Percentiles rank a stretch among this genome's conserved stretches.
These are phyloP conservation scores for Aspergillus sp. DNA, from an alignment of 2,329 filamentous ascomycete species.

Conservation along the genomic window DNA sequence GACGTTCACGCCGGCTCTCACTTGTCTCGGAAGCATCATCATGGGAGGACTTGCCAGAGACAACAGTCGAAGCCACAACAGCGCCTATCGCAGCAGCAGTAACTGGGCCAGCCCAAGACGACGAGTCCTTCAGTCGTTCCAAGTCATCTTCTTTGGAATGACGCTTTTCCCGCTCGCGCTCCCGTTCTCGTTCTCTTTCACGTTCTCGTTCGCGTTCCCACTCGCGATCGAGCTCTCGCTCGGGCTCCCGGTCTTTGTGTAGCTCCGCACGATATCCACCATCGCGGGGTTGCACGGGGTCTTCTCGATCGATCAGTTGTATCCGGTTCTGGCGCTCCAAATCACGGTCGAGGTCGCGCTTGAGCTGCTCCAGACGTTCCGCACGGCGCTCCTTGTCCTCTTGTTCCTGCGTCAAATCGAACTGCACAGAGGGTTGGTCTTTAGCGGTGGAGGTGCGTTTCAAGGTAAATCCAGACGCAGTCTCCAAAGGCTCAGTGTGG, in stretches of 20 bases:
- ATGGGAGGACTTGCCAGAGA: constrained; percentile 34
- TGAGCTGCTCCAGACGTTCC: constrained; percentile 30
- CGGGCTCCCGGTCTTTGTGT: constrained; percentile 22
- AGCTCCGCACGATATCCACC: constrained; percentile 24
- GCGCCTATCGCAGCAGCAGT: constrained; percentile 57
- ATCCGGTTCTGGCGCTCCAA: constrained; percentile 27
- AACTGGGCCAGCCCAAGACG: constrained; percentile 44
- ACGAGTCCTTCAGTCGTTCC: constrained; percentile 36
- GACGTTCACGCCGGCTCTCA: constrained; percentile 40
- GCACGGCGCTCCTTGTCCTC: constrained; percentile 51
- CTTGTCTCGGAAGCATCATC: constrained; percentile 37
- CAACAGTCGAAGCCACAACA: constrained; percentile 50
- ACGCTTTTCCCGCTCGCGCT: constrained; percentile 18
- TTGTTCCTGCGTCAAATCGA: constrained; percentile 62
- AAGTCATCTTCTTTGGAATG: constrained; percentile 2
- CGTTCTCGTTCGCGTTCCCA: constrained; percentile 7
- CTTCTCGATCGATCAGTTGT: constrained; percentile 35
- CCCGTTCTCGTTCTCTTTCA: constrained; percentile 6
- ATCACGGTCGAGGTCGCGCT: constrained; percentile 27
- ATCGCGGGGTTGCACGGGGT: constrained; percentile 27
- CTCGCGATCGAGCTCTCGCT: constrained; percentile 7
- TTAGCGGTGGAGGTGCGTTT: constrained; percentile 41
- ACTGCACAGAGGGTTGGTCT: constrained; percentile 57
- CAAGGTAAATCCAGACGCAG: constrained; percentile 20
- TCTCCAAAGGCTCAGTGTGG: constrained; percentile 37